Conservation (phyloP, 371 early-diverging fungal species). For the Blakeslea trispora region DNA sequence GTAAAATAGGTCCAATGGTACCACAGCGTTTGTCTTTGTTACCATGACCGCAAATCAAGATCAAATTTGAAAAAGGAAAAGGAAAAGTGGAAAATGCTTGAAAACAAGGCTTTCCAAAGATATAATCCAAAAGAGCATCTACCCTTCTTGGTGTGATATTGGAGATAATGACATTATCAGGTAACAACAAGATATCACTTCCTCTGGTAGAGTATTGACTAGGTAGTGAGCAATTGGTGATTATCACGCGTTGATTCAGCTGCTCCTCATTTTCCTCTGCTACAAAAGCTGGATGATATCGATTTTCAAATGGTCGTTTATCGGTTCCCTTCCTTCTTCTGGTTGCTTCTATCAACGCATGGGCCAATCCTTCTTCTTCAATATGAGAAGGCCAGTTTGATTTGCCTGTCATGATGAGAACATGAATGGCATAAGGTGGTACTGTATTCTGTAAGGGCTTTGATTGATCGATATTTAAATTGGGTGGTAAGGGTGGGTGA, state of each 20-base stretch:
- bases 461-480: constrained; percentile 39
- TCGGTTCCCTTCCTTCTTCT: constrained; percentile 19
- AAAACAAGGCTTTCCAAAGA: constrained; percentile 30
- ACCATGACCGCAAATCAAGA: constrained; percentile 43
- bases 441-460: constrained; percentile 39
- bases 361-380: constrained; percentile 42
- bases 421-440: constrained; percentile 38
- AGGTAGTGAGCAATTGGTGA: constrained; percentile 34
- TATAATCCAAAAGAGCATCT: constrained; percentile 31
- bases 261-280: too few species aligned
- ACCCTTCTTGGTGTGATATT: constrained; percentile 36
- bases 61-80: constrained; percentile 24
- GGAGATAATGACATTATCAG: constrained; percentile 43
- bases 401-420: constrained; percentile 39
- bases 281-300: constrained; percentile 21
- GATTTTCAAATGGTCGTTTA: constrained; percentile 15
- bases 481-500: constrained; percentile 28
- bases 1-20: constrained; percentile 40
- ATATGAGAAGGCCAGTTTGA: constrained; percentile 41
- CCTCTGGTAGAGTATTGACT: constrained; percentile 26
- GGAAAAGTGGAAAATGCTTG: constrained; percentile 30
- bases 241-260: constrained; percentile 32
- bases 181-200: constrained; percentile 34
- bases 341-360: constrained; percentile 25
- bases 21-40: constrained; percentile 43